Percentiles rank a stretch among this genome's conserved stretches.
Conservation (phyloP, 306 rosid genomes). For the Bauhinia variegata region DNA sequence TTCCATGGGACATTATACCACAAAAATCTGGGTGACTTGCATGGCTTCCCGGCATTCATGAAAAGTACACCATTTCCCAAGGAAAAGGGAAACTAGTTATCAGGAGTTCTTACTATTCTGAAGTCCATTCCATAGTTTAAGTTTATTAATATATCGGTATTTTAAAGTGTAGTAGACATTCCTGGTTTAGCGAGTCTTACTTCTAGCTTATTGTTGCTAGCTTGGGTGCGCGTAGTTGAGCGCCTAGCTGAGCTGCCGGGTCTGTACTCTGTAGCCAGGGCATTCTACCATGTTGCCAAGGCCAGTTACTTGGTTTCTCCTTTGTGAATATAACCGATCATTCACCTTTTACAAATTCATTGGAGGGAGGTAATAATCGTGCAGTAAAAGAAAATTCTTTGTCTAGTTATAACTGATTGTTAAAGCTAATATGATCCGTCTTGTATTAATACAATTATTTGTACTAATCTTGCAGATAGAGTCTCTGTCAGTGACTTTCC, state of each 20-base stretch:
- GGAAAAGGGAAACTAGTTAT: no score
- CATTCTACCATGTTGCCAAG: constrained; percentile 37
- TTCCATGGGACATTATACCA: no score
- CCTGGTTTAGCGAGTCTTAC: constrained; percentile 26
- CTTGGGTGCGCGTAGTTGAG: constrained; percentile 40
- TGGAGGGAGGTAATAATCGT: constrained; percentile 27
- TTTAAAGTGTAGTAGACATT: constrained; percentile 21
- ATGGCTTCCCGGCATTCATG: no score
- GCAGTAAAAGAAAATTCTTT: constrained; percentile 7
- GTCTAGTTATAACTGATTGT: constrained; percentile 15
- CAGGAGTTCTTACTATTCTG: constrained; percentile 13
- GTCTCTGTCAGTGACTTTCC: constrained; percentile 91
- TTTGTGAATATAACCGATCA: constrained; percentile 35
- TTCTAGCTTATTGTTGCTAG: constrained; percentile 44
- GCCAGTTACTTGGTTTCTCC: constrained; percentile 30
- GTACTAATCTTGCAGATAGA: constrained; percentile 68
- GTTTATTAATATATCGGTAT: neutral
- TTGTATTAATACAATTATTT: constrained; percentile 19
- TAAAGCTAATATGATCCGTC: neutral
- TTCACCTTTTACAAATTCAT: constrained; percentile 10
- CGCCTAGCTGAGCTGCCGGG: constrained; percentile 35
- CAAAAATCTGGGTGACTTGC: no score
- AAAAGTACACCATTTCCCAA: no score
- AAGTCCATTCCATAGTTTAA: neutral
- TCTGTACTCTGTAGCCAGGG: constrained; percentile 41